Percentiles rank a stretch among this genome's conserved stretches.
Conservation (phyloP, 2,329 filamentous ascomycete species). For the Kalmusia sp. region DNA sequence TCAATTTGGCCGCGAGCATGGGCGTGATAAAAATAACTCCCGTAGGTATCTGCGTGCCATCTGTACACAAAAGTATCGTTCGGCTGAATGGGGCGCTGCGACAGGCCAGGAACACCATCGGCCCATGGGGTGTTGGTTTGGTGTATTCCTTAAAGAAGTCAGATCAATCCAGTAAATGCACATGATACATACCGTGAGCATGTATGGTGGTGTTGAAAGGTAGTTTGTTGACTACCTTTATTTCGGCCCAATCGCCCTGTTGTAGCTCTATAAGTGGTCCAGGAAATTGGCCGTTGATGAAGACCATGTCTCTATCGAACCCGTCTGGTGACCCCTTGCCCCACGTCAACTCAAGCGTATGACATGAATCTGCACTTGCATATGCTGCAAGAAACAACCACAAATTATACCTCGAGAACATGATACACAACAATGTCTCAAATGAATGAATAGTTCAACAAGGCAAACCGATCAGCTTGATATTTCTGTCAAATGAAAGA, state of each 20-base stretch:
- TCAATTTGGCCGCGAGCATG: constrained; percentile 64
- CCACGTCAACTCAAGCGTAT: constrained; percentile 22
- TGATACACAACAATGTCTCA: no score
- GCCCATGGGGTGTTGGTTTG: constrained; percentile 64
- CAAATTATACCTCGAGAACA: neutral
- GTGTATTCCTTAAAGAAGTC: constrained; percentile 47
- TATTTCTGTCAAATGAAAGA: no score
- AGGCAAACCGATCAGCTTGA: no score
- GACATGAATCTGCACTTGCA: neutral
- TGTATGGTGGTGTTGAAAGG: constrained; percentile 59
- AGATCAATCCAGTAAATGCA: neutral
- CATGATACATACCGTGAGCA: constrained; percentile 51
- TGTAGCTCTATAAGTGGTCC: constrained; percentile 27
- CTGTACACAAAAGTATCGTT: constrained; percentile 59
- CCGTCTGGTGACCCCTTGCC: constrained; percentile 30
- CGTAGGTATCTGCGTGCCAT: constrained; percentile 64
- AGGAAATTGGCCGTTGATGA: constrained; percentile 36
- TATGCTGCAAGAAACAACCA: neutral
- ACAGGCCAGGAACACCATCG: constrained; percentile 66
- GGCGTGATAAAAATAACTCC: constrained; percentile 68
- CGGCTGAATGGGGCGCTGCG: constrained; percentile 60
- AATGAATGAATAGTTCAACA: no score
- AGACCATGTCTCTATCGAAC: constrained; percentile 31
- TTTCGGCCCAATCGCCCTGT: constrained; percentile 32
- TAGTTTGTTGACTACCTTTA: constrained; percentile 54